These are phyloP conservation scores for Mucor lusitanicus DNA, from an alignment of 371 early-diverging fungal genomes.

Conservation along the genomic window DNA sequence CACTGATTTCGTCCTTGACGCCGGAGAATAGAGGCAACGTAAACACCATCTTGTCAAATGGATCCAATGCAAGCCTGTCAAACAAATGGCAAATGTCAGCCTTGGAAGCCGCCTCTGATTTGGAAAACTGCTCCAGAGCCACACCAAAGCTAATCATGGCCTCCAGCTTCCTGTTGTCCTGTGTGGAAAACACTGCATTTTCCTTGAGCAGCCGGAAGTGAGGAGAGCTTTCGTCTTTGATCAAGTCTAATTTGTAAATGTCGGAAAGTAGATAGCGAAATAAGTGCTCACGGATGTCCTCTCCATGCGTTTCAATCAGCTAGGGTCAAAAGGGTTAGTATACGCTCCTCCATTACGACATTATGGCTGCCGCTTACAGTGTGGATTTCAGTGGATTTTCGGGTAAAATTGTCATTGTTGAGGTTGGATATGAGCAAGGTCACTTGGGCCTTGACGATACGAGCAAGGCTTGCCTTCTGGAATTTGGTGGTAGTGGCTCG, in stretches of 20 bases:
- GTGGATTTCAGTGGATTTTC: slow-evolving; percentile 53
- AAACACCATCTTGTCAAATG: slow-evolving; percentile 47
- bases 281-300: slow-evolving; percentile 57
- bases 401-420: slow-evolving; percentile 53
- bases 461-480: slow-evolving; percentile 50
- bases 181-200: slow-evolving; percentile 29
- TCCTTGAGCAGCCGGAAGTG: slow-evolving; percentile 53
- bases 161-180: slow-evolving; percentile 32
- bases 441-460: slow-evolving; percentile 68
- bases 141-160: slow-evolving; percentile 50
- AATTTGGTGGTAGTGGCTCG: slow-evolving; percentile 22
- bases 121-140: slow-evolving; percentile 42
- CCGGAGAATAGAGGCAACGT: slow-evolving; percentile 48
- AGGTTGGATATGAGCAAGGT: slow-evolving; percentile 57
- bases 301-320: slow-evolving; percentile 62
- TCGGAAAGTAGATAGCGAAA: slow-evolving; percentile 55
- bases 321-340: slow-evolving; percentile 17
- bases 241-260: slow-evolving; percentile 23
- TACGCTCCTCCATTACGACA: not conserved
- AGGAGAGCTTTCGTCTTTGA: slow-evolving; percentile 31
- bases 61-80: slow-evolving; percentile 40
- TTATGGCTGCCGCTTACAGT: slow-evolving; percentile 41
- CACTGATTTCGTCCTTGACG: slow-evolving; percentile 34
- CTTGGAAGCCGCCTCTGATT: slow-evolving; percentile 41
- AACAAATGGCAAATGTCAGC: slow-evolving; percentile 52